phyloP scores from a whole-genome alignment of 2,329 filamentous ascomycete genomes.

The Zalaria sp. region DNA sequence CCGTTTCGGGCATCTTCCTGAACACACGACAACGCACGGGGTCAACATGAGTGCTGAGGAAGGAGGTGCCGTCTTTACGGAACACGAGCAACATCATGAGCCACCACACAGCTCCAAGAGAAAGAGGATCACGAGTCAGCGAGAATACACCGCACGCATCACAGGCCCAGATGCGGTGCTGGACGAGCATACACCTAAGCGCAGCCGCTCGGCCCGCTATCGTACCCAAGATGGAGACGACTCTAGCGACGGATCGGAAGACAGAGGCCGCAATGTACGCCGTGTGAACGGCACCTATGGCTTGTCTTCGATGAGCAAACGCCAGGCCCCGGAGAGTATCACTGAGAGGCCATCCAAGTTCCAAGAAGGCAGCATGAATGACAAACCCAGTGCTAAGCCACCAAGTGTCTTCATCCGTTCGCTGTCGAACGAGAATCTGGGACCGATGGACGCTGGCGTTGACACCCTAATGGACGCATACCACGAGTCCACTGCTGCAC shows the following conservation, averaged over 20 bases:
- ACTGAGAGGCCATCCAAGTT: conserved; percentile 46
- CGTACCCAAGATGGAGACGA: conserved; percentile 9
- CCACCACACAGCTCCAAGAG: conserved; percentile 12
- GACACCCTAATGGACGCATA: conserved; percentile 26
- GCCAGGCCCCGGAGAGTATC: conserved; percentile 14
- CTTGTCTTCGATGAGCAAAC: conserved; percentile 19
- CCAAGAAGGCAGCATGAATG: conserved; percentile 74
- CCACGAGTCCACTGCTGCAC: conserved; percentile 7
- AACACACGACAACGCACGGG: too few relatives aligned
- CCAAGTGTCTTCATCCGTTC: conserved; percentile 50
- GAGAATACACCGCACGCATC: not conserved
- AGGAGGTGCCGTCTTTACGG: not conserved
- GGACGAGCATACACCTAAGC: conserved; percentile 6
- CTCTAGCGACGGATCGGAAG: conserved; percentile 12
- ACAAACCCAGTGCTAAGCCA: conserved; percentile 58
- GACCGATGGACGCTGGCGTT: conserved; percentile 17
- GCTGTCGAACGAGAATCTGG: conserved; percentile 2
- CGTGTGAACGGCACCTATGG: conserved; percentile 19
- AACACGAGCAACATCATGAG: not conserved
- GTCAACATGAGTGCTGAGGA: too few relatives aligned
- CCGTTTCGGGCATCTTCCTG: too few relatives aligned
- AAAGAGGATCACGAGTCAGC: conserved; percentile 23
- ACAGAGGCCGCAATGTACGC: conserved; percentile 14
- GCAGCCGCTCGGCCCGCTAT: conserved; percentile 6
- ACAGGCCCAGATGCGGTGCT: conserved; percentile 8